Evolutionary conservation across 495 filamentous ascomycete genomes (phyloP).

Genomic region (Podospora fimiseda): DNA sequence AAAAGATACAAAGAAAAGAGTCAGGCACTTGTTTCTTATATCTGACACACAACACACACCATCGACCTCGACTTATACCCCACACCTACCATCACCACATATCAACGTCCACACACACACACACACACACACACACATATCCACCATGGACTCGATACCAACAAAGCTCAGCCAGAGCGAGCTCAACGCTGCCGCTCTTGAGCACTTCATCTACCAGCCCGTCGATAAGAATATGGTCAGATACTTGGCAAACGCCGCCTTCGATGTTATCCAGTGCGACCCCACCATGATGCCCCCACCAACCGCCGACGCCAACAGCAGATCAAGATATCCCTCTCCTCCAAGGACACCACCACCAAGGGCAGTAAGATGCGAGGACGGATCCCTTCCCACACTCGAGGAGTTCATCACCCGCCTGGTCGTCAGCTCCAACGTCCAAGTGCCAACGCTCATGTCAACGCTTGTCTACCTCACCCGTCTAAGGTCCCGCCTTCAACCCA

Average conservation of each 20-base stretch:
- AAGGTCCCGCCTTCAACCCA: constrained; percentile 74
- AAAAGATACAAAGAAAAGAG: constrained; percentile 7
- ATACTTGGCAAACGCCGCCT: constrained; percentile 76
- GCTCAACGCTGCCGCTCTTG: constrained; percentile 75
- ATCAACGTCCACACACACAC: constrained; percentile 10
- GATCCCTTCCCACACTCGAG: constrained; percentile 68
- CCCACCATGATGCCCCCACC: constrained; percentile 40
- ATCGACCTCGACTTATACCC: background rate
- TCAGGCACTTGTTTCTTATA: constrained; percentile 12
- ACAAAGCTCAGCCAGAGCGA: constrained; percentile 33
- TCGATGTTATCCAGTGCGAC: constrained; percentile 88
- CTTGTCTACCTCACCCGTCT: constrained; percentile 87
- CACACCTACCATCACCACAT: constrained; percentile 3
- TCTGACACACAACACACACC: background rate
- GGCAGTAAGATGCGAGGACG: constrained; percentile 36
- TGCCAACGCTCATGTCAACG: constrained; percentile 92
- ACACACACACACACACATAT: constrained; percentile 15
- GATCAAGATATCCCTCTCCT: constrained; percentile 51
- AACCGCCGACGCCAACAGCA: constrained; percentile 10
- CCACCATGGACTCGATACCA: constrained; percentile 33
- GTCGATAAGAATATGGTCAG: constrained; percentile 80
- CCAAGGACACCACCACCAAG: constrained; percentile 58
- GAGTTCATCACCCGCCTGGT: constrained; percentile 88
- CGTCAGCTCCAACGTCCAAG: constrained; percentile 89
- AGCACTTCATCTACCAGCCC: constrained; percentile 77